Evolutionary conservation across 2,329 filamentous ascomycete species (phyloP), one percentile per base, ranked within the genome.

Genomic region (Epichloe aotearoae): DNA sequence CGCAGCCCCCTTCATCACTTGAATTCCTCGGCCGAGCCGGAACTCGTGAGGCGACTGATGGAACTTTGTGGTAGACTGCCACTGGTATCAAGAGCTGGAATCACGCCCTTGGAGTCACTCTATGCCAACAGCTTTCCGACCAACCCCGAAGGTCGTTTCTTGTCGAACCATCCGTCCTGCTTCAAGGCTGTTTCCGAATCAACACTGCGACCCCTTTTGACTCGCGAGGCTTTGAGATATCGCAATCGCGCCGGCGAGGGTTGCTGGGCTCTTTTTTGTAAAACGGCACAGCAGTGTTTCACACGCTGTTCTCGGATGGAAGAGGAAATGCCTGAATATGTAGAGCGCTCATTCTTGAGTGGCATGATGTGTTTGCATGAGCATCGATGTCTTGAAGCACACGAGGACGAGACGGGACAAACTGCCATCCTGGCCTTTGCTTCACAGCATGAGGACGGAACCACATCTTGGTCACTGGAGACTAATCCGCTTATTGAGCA

Each of bases 71-170:
- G 46, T n/a, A 51, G 49, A 0, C 36, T 54, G 1, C 55, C 59
- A 5, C 23, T 58, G 5, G 43, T 51, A 12, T 48, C 50, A 12
- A 36, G 12, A 11, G 33, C n/a, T 8, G 61, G 57, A 3, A 40
- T 48, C 4, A 62, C 60, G 5, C 56, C 61, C 3, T 59, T 61
- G 14, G 64, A 66, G 51, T 64, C 59, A 1, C 59, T 66, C 2
- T 57, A 67, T 17, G 55, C 53, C 1, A 63, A 61, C 23, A 61
- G 23, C 52, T 58, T 20, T 15, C 45, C 34, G 4, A 30, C 36
- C 37, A 45, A 19, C 2, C 38, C 12, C 26, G 30, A 5, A 11
- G 44, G 17, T 46, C 39, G 30, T 7, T 26, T 26, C 26, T 50
- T 56, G 10, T 57, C 57, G 2, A 43, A 52, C 0, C 62, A 64